Base-by-base conservation (phyloP, 192 early-diverging fungal species). In the Linnemannia schmuckeri region DNA sequence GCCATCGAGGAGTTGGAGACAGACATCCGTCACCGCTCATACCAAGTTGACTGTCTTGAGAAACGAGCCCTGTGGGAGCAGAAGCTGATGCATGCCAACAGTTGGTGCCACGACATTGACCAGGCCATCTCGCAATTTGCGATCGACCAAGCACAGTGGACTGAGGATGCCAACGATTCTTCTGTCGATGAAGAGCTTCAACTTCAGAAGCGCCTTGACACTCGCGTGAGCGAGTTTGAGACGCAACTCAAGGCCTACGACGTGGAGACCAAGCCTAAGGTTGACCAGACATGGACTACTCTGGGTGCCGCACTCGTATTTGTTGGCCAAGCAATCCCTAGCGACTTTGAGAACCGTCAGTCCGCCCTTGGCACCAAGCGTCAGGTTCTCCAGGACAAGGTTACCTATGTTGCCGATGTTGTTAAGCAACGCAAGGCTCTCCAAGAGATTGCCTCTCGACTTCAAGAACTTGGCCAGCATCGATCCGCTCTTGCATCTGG, bases 21-120 rank as follows among this genome's bases (percentile, higher is more conserved):
- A 0, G 55, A 77, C 24, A 47, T 87, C 38, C 76, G 75, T 17
- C 44, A 77, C 17, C 68, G 52, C 1, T 66, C 79, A 12, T 47
- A 70, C 68, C 55, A 87, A 13, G 37, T 87, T 0, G 52, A 77
- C 18, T 78, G 85, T 44, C 76, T 78, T 40, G 72, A 81, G 20
- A 76, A 77, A 47, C 78, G 76, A 38, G 44, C 55, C 6, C 18
- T 76, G 24, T 87, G 85, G 85, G 85, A 87, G 46, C 74, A 81
- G 69, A 24, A 73, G 6, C n/a, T 75, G 40, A n/a, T 52, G 13
- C 20, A 40, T 1, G 85, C 85, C 8, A 46, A 73, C 20, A 76
- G 41, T 0, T 81, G 75, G 75, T 78, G 75, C 72, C 79, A 35
- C 12, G 49, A 80, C 0, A 63, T 77, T 41, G 72, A 77, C 46